These are phyloP conservation scores for Erodium trifolium DNA, from an alignment of 441 rosid species.

Conservation along the genomic window DNA sequence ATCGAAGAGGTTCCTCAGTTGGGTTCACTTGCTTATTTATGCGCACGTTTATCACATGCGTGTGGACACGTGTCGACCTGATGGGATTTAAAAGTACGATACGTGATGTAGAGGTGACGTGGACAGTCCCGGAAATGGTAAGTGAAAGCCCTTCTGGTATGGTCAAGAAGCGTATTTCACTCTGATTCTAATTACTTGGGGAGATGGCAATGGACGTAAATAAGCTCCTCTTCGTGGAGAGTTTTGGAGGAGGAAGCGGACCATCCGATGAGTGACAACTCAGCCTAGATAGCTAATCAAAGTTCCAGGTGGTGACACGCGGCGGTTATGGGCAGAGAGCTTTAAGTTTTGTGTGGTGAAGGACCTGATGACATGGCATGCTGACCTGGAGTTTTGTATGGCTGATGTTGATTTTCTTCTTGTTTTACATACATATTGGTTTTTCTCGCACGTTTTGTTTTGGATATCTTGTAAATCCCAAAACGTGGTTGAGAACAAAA, in stretches of 20 bases:
- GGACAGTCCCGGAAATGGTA: conserved; percentile 7
- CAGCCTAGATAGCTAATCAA: background rate
- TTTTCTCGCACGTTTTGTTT: background rate
- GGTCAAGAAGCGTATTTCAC: background rate
- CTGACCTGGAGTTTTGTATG: conserved; percentile 4
- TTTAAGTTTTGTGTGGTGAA: background rate
- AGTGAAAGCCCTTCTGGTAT: background rate
- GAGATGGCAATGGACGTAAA: background rate
- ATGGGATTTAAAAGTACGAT: background rate
- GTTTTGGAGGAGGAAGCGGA: background rate
- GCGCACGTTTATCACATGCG: background rate
- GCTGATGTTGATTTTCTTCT: background rate
- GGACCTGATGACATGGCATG: background rate
- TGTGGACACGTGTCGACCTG: background rate
- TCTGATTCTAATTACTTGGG: conserved; percentile 6
- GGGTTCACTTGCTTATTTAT: background rate
- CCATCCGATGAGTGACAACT: conserved; percentile 4
- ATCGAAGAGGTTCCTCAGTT: background rate
- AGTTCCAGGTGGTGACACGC: background rate
- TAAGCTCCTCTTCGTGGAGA: background rate
- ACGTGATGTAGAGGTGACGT: background rate
- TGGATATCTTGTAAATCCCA: background rate
- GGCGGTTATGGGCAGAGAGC: background rate
- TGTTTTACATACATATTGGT: no score
- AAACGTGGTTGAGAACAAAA: background rate